A percentile compares a stretch with the other conserved stretches of the same genome.
Conservation (phyloP, 1,139 yeast genomes). For the Trichomonascaceae sp. region DNA sequence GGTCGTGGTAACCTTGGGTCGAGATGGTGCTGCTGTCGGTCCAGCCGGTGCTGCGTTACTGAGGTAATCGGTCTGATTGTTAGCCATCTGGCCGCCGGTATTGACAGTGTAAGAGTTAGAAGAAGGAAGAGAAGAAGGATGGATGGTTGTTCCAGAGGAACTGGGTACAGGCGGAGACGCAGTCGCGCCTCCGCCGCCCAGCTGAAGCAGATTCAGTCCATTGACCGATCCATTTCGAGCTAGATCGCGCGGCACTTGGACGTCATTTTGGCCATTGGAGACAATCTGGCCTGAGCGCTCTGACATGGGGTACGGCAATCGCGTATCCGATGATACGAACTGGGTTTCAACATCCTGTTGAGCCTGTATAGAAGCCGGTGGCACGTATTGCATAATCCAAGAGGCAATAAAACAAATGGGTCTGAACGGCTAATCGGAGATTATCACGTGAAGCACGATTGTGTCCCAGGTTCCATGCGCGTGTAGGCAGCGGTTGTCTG, state of each 20-base stretch:
- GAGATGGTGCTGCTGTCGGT: conserved; percentile 1
- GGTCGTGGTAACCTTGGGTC: conserved; percentile 77
- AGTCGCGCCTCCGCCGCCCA: not conserved
- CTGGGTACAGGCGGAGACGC: not conserved
- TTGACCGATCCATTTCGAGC: not conserved
- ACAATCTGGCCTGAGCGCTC: not conserved
- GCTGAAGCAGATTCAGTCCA: not conserved
- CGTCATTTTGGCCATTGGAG: not conserved
- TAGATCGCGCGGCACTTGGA: not conserved
- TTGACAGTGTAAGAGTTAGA: not conserved
- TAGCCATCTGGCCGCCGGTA: not conserved
- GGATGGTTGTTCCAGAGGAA: conserved; percentile 1
- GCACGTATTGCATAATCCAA: too few relatives aligned
- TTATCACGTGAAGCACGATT: too few relatives aligned
- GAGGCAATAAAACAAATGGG: too few relatives aligned
- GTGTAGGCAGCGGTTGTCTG: too few relatives aligned
- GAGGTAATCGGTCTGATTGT: not conserved
- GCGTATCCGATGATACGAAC: too few relatives aligned
- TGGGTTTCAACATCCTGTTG: too few relatives aligned
- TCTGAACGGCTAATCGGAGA: too few relatives aligned
- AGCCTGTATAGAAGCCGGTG: too few relatives aligned
- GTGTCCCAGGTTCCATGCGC: too few relatives aligned
- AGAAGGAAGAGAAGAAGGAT: conserved; percentile 3
- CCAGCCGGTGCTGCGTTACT: not conserved
- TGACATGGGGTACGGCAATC: not conserved